A percentile compares a stretch with the other conserved stretches of the same genome.
These are phyloP conservation scores for Sindora glabra DNA, from an alignment of 306 rosid species.

Conservation along the genomic window DNA sequence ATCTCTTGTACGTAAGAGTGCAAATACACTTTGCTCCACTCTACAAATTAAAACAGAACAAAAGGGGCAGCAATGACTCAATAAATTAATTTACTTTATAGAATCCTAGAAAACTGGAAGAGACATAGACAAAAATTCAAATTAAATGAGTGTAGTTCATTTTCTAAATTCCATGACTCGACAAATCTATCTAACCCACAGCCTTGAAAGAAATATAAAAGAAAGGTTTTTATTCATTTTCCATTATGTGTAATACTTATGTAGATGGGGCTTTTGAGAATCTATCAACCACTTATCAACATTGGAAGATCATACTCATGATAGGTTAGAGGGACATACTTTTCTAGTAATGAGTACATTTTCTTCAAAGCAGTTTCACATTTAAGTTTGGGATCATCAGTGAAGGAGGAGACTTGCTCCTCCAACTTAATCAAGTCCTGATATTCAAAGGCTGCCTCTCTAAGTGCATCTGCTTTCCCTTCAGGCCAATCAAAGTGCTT, in stretches of 20 bases:
- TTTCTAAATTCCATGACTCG: not conserved
- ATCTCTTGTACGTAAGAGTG: constrained; percentile 86
- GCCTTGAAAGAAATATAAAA: too few relatives aligned
- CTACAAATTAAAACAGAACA: constrained; percentile 27
- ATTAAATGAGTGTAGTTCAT: too few relatives aligned
- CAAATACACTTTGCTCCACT: constrained; percentile 90
- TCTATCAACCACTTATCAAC: constrained; percentile 1
- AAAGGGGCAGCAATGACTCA: too few relatives aligned
- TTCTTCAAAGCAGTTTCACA: constrained; percentile 88
- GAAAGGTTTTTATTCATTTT: too few relatives aligned
- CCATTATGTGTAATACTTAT: too few relatives aligned
- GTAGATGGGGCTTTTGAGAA: not conserved
- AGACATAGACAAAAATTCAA: too few relatives aligned
- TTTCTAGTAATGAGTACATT: constrained; percentile 96
- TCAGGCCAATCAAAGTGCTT: constrained; percentile 99
- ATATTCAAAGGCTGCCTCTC: constrained; percentile 97
- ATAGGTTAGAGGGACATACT: constrained; percentile 40
- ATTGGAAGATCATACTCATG: constrained; percentile 1
- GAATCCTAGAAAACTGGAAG: too few relatives aligned
- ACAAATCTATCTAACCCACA: not conserved
- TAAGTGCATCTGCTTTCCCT: constrained; percentile 95
- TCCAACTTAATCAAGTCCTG: constrained; percentile 89
- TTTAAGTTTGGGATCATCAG: constrained; percentile 72
- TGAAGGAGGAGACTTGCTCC: constrained; percentile 70
- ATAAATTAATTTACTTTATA: too few relatives aligned